Base-by-base conservation (phyloP, 768 basidiomycete genomes). In the Trametopsis cervina region DNA sequence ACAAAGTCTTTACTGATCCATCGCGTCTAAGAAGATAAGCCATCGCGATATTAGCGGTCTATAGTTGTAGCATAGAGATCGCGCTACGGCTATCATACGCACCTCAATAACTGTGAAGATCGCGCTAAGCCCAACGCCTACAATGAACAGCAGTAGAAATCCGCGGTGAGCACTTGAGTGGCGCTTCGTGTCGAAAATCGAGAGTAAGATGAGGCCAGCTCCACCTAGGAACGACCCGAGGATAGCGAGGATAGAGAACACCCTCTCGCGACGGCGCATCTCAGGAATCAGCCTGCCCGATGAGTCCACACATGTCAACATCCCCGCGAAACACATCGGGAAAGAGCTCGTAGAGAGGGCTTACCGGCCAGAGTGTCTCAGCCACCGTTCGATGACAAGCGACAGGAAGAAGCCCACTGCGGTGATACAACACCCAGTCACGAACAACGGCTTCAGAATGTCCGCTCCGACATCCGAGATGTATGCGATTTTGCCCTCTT, bases 381-480 rank as follows among this genome's bases (percentile, higher is more conserved):
- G 69, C 56, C 76, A 74, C 40, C 85, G 71, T 62, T 89, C 84
- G 24, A 81, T 57, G 4, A 70, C 54, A 22, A 89, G 72, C 6
- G 78, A 76, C 41, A 81, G 64, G 56, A 84, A 66, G 63, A 89
- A 85, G 0, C 72, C 68, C 2, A 76, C 63, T 5, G 75, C 80
- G 2, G 87, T 86, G 49, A 87, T 73, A 33, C 69, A 66, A 55
- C 80, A 82, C 5, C 80, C 81, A 13, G 73, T 68, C 42, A 89
- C 68, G 57, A 90, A 90, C 29, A 89, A 71, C 2, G 88, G 87
- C 60, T 89, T 89, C 38, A 89, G 67, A 44, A 73, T 69, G 54
- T 74, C 74, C 17, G 88, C 86, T n/a, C 82, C 86, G 27, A 89
- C 65, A 57, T 89, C 85, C 36, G 84, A 86, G 41, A 89, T 87